Conservation (phyloP, 345 rosid species). For the Excoecaria cochinchinensis region DNA sequence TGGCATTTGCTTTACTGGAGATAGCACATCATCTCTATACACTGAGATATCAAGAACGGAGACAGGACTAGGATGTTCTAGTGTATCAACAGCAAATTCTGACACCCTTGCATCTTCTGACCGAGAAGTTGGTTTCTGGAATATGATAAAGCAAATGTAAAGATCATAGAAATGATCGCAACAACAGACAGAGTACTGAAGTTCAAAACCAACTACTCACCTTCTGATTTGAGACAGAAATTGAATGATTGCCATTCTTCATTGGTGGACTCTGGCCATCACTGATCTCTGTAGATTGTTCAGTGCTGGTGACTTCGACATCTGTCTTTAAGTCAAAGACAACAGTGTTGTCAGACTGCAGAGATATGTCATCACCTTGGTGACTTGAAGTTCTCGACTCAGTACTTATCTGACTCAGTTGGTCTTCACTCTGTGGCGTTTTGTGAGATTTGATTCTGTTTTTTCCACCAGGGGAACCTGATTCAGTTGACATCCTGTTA, state of each 20-base stretch:
- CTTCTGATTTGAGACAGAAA: conserved; percentile 45
- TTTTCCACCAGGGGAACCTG: conserved; percentile 62
- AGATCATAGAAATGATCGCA: conserved; percentile 12
- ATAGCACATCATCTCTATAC: conserved; percentile 56
- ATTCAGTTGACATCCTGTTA: conserved; percentile 42
- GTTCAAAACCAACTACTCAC: conserved; percentile 40
- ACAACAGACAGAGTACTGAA: conserved; percentile 1
- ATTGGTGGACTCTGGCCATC: conserved; percentile 43
- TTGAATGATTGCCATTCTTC: conserved; percentile 36
- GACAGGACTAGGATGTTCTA: conserved; percentile 83
- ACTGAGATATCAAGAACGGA: conserved; percentile 70
- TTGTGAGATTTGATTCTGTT: conserved; percentile 44
- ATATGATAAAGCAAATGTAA: conserved; percentile 17
- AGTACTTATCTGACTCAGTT: conserved; percentile 65
- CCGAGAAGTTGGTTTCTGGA: conserved; percentile 50
- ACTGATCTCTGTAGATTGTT: conserved; percentile 31
- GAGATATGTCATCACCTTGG: conserved; percentile 53
- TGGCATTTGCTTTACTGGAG: conserved; percentile 55
- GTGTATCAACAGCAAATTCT: conserved; percentile 43
- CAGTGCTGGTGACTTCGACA: conserved; percentile 36
- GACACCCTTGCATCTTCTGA: conserved; percentile 45
- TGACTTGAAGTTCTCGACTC: conserved; percentile 66
- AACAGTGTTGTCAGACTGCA: conserved; percentile 50
- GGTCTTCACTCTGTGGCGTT: conserved; percentile 60
- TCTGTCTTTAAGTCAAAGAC: conserved; percentile 35